Percentiles rank a stretch among this genome's conserved stretches.
phyloP scores from a whole-genome alignment of 257 asterid species.

The Linaria vulgaris region DNA sequence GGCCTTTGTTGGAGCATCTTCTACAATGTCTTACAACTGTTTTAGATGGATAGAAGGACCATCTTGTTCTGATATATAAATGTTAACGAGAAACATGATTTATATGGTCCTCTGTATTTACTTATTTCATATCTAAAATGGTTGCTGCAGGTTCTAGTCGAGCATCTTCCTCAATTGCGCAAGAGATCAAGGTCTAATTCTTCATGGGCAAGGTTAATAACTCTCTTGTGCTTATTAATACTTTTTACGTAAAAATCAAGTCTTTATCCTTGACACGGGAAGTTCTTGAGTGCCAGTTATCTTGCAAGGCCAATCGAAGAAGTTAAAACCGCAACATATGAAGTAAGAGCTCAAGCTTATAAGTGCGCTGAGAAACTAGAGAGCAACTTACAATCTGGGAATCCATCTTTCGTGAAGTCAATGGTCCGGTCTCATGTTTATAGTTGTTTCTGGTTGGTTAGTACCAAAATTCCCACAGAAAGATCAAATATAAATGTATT shows the following conservation, averaged over 20 bases:
- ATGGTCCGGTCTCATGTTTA: slow-evolving; percentile 95
- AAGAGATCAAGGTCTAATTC: slow-evolving; percentile 52
- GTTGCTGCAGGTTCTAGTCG: slow-evolving; percentile 48
- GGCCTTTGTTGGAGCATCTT: no score
- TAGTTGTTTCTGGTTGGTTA: slow-evolving; percentile 95
- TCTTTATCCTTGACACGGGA: slow-evolving; percentile 15
- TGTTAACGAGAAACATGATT: not conserved
- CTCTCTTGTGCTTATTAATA: not conserved
- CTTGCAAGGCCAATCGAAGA: slow-evolving; percentile 83
- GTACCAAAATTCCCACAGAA: slow-evolving; percentile 23
- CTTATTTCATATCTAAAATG: not conserved
- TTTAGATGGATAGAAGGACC: no score
- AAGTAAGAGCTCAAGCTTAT: slow-evolving; percentile 54
- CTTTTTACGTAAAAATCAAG: not conserved
- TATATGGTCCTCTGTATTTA: not conserved
- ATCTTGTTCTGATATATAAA: slow-evolving; percentile 3
- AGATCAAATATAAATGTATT: not conserved
- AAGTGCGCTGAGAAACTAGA: slow-evolving; percentile 68
- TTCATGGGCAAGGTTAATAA: slow-evolving; percentile 79
- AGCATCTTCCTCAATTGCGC: slow-evolving; percentile 46
- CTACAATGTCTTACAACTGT: no score
- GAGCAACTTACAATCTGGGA: slow-evolving; percentile 50
- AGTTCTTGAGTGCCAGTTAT: slow-evolving; percentile 46
- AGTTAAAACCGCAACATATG: slow-evolving; percentile 60
- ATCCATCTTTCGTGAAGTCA: slow-evolving; percentile 75